phyloP scores from a whole-genome alignment of 2,329 filamentous ascomycete species.

The Aspergillus costaricaensis region DNA sequence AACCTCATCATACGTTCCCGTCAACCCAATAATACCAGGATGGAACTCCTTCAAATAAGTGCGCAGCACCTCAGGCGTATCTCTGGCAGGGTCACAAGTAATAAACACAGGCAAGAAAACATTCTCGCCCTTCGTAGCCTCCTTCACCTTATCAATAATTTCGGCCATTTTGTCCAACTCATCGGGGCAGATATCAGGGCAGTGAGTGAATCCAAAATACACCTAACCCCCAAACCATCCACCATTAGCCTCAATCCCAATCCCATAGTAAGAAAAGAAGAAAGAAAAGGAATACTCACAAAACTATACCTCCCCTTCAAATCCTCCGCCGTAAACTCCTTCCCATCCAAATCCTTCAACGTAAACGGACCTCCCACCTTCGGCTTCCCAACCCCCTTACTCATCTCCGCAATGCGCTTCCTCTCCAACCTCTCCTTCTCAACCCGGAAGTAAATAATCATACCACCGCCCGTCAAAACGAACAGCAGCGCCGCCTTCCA shows the following conservation, averaged over 20 bases:
- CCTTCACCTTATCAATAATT: slow-evolving; percentile 74
- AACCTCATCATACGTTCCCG: slow-evolving; percentile 89
- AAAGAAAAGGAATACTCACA: slow-evolving; percentile 36
- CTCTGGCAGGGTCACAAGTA: slow-evolving; percentile 90
- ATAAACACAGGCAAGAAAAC: slow-evolving; percentile 81
- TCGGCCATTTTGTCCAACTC: slow-evolving; percentile 99
- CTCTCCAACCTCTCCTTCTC: slow-evolving; percentile 92
- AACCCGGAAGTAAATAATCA: slow-evolving; percentile 88
- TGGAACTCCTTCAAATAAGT: slow-evolving; percentile 91
- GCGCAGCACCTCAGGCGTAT: slow-evolving; percentile 81
- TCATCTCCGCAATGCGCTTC: slow-evolving; percentile 83
- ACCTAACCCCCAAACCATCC: slow-evolving; percentile 56
- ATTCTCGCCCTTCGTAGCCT: slow-evolving; percentile 39
- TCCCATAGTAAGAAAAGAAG: not conserved
- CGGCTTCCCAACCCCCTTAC: slow-evolving; percentile 87
- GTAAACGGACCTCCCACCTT: slow-evolving; percentile 89
- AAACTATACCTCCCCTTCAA: slow-evolving; percentile 78
- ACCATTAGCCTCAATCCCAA: slow-evolving; percentile 6
- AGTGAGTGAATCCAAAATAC: slow-evolving; percentile 98
- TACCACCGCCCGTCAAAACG: slow-evolving; percentile 70
- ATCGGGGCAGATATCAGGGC: slow-evolving; percentile 97
- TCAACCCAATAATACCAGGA: slow-evolving; percentile 79
- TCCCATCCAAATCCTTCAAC: slow-evolving; percentile 78
- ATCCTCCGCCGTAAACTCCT: slow-evolving; percentile 73
- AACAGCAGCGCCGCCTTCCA: slow-evolving; percentile 89